A percentile compares a stretch with the other conserved stretches of the same genome.
These are phyloP conservation scores for Chlorella sp. DNA, from an alignment of 139 green algal genomes.

Conservation along the genomic window DNA sequence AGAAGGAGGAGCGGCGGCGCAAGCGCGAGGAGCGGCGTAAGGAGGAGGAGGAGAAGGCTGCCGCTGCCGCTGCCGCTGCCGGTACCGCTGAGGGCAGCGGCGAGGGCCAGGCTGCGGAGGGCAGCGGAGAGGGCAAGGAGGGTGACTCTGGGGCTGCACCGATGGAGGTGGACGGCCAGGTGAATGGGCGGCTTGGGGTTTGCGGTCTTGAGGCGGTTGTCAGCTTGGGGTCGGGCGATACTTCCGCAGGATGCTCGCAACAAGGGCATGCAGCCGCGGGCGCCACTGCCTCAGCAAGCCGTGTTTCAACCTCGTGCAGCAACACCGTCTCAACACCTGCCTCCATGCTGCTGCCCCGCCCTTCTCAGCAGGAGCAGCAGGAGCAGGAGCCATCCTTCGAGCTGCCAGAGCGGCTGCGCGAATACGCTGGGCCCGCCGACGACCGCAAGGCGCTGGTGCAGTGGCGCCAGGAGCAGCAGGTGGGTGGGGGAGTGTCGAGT, in stretches of 20 bases:
- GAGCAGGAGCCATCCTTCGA: constrained; percentile 55
- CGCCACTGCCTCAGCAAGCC: no score
- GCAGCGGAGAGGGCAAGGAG: background rate
- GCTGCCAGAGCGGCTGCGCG: constrained; percentile 55
- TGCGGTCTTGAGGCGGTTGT: no score
- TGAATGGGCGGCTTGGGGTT: background rate
- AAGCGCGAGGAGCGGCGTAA: constrained; percentile 46
- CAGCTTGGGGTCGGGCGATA: no score
- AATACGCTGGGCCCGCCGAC: constrained; percentile 52
- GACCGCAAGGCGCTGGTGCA: constrained; percentile 55
- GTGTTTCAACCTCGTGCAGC: no score
- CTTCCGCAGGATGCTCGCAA: no score
- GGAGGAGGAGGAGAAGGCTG: constrained; percentile 37
- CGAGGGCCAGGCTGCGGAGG: background rate
- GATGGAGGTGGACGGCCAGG: constrained; percentile 20
- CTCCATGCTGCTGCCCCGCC: no score
- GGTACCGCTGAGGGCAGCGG: background rate
- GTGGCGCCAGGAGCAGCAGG: constrained; percentile 61
- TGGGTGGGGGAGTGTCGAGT: no score
- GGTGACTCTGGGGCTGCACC: background rate
- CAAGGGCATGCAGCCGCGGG: no score
- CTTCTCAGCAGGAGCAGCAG: background rate
- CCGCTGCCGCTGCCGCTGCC: background rate
- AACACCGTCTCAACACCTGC: no score
- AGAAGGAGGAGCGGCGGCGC: constrained; percentile 52